phyloP scores from a whole-genome alignment of 345 rosid genomes.

The Sisymbrium irio region DNA sequence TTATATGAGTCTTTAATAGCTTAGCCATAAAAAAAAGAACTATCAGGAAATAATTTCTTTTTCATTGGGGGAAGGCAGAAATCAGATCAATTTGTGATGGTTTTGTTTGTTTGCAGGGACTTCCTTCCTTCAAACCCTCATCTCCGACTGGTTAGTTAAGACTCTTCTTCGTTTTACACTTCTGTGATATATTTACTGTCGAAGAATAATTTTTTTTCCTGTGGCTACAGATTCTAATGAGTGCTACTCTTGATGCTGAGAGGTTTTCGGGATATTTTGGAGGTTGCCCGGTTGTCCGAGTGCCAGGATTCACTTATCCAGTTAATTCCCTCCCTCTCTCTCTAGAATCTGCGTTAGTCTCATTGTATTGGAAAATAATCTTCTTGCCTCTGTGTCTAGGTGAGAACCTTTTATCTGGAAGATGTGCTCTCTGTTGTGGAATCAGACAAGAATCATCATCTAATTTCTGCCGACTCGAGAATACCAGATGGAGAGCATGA shows the following conservation, averaged over 20 bases:
- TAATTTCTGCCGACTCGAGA: constrained; percentile 36
- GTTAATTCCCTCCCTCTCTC: constrained; percentile 40
- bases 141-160: constrained; percentile 86
- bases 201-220: neutral
- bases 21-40: neutral
- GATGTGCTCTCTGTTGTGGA: constrained; percentile 73
- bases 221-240: constrained; percentile 72
- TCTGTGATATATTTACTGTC: neutral
- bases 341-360: neutral
- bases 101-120: constrained; percentile 62
- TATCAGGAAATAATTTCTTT: neutral
- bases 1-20: neutral
- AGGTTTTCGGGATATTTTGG: constrained; percentile 92
- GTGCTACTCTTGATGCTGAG: constrained; percentile 94
- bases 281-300: constrained; percentile 82
- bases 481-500: constrained; percentile 37
- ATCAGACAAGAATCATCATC: constrained; percentile 48
- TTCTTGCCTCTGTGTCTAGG: constrained; percentile 41
- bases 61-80: neutral
- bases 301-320: constrained; percentile 94
- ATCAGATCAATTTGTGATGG: constrained; percentile 17
- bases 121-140: constrained; percentile 73
- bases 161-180: constrained; percentile 5
- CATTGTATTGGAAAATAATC: constrained; percentile 5
- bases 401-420: constrained; percentile 70